These are phyloP conservation scores for Acanthamoeba castellanii DNA, from an alignment of 208 protist genomes.

Conservation along the genomic window DNA sequence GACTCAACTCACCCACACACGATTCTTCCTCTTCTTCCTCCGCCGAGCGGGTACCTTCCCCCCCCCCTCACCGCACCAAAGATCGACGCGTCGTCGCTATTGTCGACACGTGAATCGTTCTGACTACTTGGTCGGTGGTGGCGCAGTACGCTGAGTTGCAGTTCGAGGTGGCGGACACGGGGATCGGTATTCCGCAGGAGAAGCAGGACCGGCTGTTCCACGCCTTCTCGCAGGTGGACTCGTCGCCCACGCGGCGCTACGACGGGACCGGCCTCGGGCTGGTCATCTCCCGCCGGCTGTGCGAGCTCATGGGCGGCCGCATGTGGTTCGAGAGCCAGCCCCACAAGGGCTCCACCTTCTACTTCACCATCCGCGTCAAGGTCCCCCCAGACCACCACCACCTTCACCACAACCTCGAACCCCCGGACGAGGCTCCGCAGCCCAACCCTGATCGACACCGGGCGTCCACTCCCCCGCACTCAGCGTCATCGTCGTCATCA, in stretches of 20 bases:
- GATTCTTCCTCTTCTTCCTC: no score
- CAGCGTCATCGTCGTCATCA: neutral
- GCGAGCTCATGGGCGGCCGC: conserved; percentile 71
- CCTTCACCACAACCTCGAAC: no score
- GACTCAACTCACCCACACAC: neutral
- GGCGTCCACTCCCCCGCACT: neutral
- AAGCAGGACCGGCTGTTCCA: conserved; percentile 75
- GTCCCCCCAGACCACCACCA: neutral
- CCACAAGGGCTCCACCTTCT: conserved; percentile 18
- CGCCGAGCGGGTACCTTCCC: no score
- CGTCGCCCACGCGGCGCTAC: conserved; percentile 61
- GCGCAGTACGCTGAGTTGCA: neutral
- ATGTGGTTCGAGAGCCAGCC: conserved; percentile 24
- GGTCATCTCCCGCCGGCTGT: conserved; percentile 40
- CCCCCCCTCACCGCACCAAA: no score
- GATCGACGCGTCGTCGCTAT: no score
- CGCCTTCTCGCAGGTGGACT: conserved; percentile 74
- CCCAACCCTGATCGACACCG: neutral
- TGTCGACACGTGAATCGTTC: no score
- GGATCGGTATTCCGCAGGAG: conserved; percentile 82
- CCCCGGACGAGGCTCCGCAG: neutral
- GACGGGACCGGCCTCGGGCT: conserved; percentile 75
- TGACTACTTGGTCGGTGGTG: neutral
- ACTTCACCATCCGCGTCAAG: conserved; percentile 49
- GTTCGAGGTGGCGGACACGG: conserved; percentile 80